Conservation (phyloP, 495 filamentous ascomycete genomes). For the Ramalina intermedia region DNA sequence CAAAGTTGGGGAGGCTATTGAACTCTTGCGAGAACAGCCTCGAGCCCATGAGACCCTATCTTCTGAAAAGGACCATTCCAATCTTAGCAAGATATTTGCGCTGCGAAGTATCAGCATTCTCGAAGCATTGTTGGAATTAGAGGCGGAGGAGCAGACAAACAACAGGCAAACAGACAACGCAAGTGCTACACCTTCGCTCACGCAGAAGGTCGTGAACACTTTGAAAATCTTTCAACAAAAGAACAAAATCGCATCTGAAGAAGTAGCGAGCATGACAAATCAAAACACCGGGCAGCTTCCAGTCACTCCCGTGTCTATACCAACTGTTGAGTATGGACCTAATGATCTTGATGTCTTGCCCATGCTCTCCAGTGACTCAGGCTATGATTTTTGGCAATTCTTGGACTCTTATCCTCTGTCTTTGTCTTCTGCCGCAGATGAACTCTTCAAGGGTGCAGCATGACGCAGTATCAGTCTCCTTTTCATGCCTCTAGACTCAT, state of each 20-base stretch:
- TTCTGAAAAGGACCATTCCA: not conserved
- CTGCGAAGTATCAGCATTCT: slow-evolving; percentile 10
- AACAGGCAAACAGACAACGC: not conserved
- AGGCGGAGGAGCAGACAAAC: slow-evolving; percentile 4
- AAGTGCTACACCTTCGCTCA: not conserved
- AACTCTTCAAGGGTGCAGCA: not conserved
- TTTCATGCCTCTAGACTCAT: too few relatives aligned
- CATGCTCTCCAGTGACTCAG: slow-evolving; percentile 3
- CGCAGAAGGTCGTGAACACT: not conserved
- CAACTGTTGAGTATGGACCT: not conserved
- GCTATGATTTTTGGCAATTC: slow-evolving; percentile 3
- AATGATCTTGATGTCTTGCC: slow-evolving; percentile 2
- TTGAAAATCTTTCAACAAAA: not conserved
- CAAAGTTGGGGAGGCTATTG: slow-evolving; percentile 18
- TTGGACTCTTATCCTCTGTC: not conserved
- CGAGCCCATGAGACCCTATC: not conserved
- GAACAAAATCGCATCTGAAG: not conserved
- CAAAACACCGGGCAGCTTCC: not conserved
- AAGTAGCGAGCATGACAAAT: not conserved
- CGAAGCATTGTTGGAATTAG: slow-evolving; percentile 17
- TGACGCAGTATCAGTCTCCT: not conserved
- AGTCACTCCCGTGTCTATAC: not conserved
- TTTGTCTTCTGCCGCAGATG: not conserved
- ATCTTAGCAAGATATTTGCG: not conserved
- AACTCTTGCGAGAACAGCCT: slow-evolving; percentile 7